A percentile compares a stretch with the other conserved stretches of the same genome.
Conservation (phyloP, 495 filamentous ascomycete species). For the Tuber borchii region DNA sequence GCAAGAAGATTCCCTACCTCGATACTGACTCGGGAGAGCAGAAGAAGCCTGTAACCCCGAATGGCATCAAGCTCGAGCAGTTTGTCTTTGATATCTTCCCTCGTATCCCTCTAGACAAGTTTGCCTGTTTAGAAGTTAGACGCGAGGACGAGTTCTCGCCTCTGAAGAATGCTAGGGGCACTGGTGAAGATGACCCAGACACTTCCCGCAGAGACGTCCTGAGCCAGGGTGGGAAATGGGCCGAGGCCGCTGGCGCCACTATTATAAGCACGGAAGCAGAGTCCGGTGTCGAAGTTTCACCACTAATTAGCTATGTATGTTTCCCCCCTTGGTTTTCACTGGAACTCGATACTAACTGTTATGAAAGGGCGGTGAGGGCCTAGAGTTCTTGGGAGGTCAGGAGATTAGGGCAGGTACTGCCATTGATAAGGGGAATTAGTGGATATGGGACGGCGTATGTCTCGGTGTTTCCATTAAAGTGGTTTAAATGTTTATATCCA, state of each 20-base stretch:
- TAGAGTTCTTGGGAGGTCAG: constrained; percentile 66
- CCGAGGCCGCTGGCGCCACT: constrained; percentile 66
- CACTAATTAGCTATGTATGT: constrained; percentile 92
- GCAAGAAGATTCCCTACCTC: constrained; percentile 94
- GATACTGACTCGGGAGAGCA: constrained; percentile 66
- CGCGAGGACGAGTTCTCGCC: constrained; percentile 98
- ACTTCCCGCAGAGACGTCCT: constrained; percentile 86
- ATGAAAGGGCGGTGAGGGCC: constrained; percentile 76
- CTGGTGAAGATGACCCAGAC: constrained; percentile 87
- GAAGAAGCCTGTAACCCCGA: constrained; percentile 85
- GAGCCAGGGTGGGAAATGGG: constrained; percentile 78
- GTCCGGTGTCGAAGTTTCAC: constrained; percentile 80
- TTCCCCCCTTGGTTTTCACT: constrained; percentile 10
- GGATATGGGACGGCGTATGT: neutral
- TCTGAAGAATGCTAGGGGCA: constrained; percentile 88
- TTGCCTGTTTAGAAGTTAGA: constrained; percentile 90
- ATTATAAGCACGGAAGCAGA: constrained; percentile 64
- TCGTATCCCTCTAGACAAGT: constrained; percentile 73
- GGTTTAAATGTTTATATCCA: neutral
- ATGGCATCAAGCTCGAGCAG: constrained; percentile 98
- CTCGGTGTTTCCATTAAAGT: neutral
- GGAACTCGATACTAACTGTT: constrained; percentile 41
- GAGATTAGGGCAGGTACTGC: constrained; percentile 70
- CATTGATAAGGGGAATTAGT: constrained; percentile 63
- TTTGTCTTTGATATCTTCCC: constrained; percentile 99